phyloP scores from a whole-genome alignment of 345 rosid species.

The Barbarea vulgaris region DNA sequence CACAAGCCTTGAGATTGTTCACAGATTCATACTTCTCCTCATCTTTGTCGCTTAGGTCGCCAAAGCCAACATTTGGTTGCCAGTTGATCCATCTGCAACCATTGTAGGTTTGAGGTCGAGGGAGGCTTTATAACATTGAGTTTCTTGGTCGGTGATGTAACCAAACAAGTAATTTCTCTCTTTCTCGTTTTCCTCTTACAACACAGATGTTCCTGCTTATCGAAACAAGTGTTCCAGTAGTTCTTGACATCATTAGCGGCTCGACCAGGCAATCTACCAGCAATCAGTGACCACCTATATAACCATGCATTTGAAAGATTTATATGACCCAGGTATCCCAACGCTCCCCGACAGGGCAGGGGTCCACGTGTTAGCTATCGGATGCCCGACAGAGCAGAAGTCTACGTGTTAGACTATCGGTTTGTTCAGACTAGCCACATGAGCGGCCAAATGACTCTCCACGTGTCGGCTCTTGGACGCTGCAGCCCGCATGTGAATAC shows the following conservation, averaged over 20 bases:
- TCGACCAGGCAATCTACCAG: slow-evolving; percentile 50
- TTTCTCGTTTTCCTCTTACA: not conserved
- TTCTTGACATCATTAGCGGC: slow-evolving; percentile 51
- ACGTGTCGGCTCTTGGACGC: too few species aligned
- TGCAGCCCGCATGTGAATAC: too few species aligned
- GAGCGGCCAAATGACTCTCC: too few species aligned
- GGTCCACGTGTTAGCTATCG: too few species aligned
- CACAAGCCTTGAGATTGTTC: not conserved
- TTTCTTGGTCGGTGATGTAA: not conserved
- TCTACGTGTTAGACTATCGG: too few species aligned
- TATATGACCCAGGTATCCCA: too few species aligned
- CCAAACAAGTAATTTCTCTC: not conserved
- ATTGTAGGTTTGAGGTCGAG: not conserved
- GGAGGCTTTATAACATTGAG: not conserved
- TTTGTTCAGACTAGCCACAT: too few species aligned
- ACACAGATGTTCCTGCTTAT: slow-evolving; percentile 29
- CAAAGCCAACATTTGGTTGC: not conserved
- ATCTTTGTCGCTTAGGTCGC: not conserved
- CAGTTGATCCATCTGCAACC: not conserved
- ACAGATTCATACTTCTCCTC: not conserved
- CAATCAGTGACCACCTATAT: slow-evolving; percentile 44
- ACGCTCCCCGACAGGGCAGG: too few species aligned
- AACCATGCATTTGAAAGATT: not conserved
- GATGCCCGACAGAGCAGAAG: too few species aligned
- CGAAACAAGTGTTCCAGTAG: slow-evolving; percentile 47